Percentiles rank a stretch among this genome's conserved stretches.
Conservation (phyloP, 768 basidiomycete genomes). For the Tulasnella sp. region DNA sequence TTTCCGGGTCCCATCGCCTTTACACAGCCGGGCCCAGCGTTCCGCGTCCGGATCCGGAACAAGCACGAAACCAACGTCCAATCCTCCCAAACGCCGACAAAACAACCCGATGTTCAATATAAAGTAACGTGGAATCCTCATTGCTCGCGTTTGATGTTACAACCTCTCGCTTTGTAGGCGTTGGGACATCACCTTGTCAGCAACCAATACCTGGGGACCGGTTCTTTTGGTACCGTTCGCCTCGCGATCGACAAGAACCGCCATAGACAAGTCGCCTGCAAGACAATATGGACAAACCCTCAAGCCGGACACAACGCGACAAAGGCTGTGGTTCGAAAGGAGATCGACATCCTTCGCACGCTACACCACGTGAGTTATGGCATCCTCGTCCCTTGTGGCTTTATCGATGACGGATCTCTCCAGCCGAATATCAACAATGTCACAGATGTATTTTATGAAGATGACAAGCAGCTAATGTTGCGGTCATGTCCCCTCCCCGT, state of each 20-base stretch:
- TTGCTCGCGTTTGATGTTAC: too few relatives aligned
- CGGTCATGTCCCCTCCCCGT: not conserved
- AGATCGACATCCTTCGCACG: slow-evolving; percentile 10
- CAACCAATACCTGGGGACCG: slow-evolving; percentile 5
- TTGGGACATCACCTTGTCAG: slow-evolving; percentile 7
- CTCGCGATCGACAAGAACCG: slow-evolving; percentile 12
- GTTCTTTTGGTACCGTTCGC: slow-evolving; percentile 15
- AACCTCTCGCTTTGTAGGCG: not conserved
- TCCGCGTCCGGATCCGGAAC: slow-evolving; percentile 5
- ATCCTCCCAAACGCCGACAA: not conserved
- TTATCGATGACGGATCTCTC: not conserved
- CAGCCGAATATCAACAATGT: slow-evolving; percentile 18
- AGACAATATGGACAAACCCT: not conserved
- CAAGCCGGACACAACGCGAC: not conserved
- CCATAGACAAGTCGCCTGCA: slow-evolving; percentile 15
- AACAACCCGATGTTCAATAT: too few relatives aligned
- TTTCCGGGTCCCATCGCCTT: not conserved
- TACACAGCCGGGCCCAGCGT: not conserved
- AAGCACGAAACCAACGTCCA: slow-evolving; percentile 10
- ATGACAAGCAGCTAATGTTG: not conserved
- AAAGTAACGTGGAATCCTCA: too few relatives aligned
- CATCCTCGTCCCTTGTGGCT: not conserved
- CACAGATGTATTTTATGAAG: slow-evolving; percentile 7
- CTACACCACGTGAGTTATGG: slow-evolving; percentile 13
- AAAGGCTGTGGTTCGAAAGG: slow-evolving; percentile 14